Percentiles rank a stretch among this genome's conserved stretches.
Conservation (phyloP, 2,329 filamentous ascomycete genomes). For the Epichloe sp. region DNA sequence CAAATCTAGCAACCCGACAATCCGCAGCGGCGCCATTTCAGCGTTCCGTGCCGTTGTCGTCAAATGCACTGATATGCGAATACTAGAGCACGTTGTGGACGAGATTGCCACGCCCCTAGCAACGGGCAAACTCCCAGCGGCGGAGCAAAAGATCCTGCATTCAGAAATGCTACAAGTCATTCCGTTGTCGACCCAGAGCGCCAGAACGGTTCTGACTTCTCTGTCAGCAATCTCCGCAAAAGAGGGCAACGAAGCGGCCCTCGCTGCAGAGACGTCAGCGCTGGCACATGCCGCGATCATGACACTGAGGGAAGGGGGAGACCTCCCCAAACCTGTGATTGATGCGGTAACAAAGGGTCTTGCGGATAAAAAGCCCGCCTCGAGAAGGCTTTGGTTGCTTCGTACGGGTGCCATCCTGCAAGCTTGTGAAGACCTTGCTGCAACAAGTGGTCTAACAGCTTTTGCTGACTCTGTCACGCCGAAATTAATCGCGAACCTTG, state of each 20-base stretch:
- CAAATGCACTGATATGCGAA: slow-evolving; percentile 42
- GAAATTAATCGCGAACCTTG: slow-evolving; percentile 55
- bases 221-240: slow-evolving; percentile 61
- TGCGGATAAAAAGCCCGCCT: slow-evolving; percentile 67
- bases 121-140: slow-evolving; percentile 66
- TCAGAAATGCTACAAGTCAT: slow-evolving; percentile 65
- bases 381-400: slow-evolving; percentile 70
- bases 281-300: slow-evolving; percentile 53
- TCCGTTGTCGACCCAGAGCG: slow-evolving; percentile 45
- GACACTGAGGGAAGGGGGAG: slow-evolving; percentile 45
- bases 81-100: slow-evolving; percentile 55
- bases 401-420: slow-evolving; percentile 60
- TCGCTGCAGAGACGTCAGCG: slow-evolving; percentile 61
- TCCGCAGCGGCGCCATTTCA: slow-evolving; percentile 61
- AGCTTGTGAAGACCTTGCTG: slow-evolving; percentile 29
- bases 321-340: slow-evolving; percentile 51
- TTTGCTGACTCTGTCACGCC: slow-evolving; percentile 41
- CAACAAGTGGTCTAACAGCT: slow-evolving; percentile 33
- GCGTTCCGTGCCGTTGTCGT: slow-evolving; percentile 61
- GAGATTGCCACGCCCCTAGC: slow-evolving; percentile 74
- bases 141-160: slow-evolving; percentile 74
- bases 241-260: slow-evolving; percentile 76
- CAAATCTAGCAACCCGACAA: slow-evolving; percentile 73
- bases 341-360: slow-evolving; percentile 72
- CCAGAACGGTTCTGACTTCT: slow-evolving; percentile 51